A percentile compares a stretch with the other conserved stretches of the same genome.
phyloP scores from a whole-genome alignment of 2,329 filamentous ascomycete genomes.

The Claviceps pazoutovae region DNA sequence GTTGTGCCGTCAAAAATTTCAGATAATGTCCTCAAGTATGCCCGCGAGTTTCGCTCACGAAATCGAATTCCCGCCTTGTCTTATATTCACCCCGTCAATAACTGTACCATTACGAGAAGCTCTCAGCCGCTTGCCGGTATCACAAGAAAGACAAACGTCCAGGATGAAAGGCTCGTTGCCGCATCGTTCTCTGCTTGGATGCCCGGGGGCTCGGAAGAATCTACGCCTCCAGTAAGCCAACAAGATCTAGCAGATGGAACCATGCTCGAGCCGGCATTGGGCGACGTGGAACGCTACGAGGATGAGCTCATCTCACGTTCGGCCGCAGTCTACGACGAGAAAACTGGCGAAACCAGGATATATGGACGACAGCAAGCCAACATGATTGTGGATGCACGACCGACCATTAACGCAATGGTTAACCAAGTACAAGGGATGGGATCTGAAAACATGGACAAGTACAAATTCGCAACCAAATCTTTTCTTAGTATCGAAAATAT shows the following conservation, averaged over 20 bases:
- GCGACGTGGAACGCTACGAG: conserved; percentile 51
- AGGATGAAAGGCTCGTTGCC: conserved; percentile 86
- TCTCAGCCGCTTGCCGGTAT: conserved; percentile 86
- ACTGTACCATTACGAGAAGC: conserved; percentile 89
- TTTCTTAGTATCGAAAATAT: conserved; percentile 97
- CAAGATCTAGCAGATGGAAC: conserved; percentile 28
- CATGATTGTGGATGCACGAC: conserved; percentile 88
- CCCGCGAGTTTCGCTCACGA: conserved; percentile 75
- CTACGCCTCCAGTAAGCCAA: conserved; percentile 30
- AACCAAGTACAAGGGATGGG: conserved; percentile 90
- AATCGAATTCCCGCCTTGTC: conserved; percentile 78
- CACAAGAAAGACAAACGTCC: conserved; percentile 75
- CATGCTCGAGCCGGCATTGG: conserved; percentile 33
- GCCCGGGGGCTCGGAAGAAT: conserved; percentile 19
- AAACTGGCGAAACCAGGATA: conserved; percentile 48
- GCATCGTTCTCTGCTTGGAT: conserved; percentile 59
- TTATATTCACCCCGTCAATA: conserved; percentile 93
- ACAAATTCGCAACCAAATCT: conserved; percentile 78
- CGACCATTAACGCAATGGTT: conserved; percentile 83
- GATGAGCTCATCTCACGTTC: conserved; percentile 45
- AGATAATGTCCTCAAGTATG: conserved; percentile 94
- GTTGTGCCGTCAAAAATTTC: conserved; percentile 81
- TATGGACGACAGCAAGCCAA: conserved; percentile 92
- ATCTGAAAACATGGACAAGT: conserved; percentile 96
- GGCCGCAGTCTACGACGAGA: conserved; percentile 35